Percentiles rank a stretch among this genome's conserved stretches.
These are phyloP conservation scores for Candolleomyces efflorescens DNA, from an alignment of 768 basidiomycete species.

Conservation along the genomic window DNA sequence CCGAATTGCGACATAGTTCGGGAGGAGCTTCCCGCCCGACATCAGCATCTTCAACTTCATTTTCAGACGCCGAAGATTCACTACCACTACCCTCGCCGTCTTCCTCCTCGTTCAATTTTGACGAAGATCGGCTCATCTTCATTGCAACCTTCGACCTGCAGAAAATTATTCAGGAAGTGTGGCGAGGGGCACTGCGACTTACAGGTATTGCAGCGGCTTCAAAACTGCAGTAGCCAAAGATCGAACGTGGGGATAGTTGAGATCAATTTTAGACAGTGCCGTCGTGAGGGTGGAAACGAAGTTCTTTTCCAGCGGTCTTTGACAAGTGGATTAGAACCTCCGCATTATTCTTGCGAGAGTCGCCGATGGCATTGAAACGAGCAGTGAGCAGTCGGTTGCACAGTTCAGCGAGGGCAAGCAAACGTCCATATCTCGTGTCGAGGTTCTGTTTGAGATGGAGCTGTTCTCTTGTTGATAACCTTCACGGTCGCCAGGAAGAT, in stretches of 20 bases:
- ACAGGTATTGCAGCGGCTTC: constrained; percentile 88
- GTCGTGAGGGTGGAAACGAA: constrained; percentile 87
- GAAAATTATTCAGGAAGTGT: constrained; percentile 3
- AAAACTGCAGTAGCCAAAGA: constrained; percentile 81
- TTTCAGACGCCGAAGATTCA: constrained; percentile 32
- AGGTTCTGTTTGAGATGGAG: no score
- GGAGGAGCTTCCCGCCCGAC: constrained; percentile 76
- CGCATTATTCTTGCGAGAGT: constrained; percentile 46
- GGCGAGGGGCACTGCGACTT: constrained; percentile 24
- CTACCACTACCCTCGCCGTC: constrained; percentile 31
- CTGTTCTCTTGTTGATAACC: no score
- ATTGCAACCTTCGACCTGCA: constrained; percentile 94
- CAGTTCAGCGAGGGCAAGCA: constrained; percentile 83
- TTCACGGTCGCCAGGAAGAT: constrained; percentile 33
- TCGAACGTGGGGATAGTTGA: constrained; percentile 92
- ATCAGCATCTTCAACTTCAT: constrained; percentile 57
- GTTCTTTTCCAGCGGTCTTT: constrained; percentile 95
- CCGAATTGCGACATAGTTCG: constrained; percentile 93
- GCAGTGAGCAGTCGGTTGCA: constrained; percentile 85
- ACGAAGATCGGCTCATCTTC: constrained; percentile 86
- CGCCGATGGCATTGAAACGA: constrained; percentile 55
- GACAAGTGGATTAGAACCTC: constrained; percentile 90
- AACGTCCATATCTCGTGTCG: constrained; percentile 80
- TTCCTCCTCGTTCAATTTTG: constrained; percentile 54
- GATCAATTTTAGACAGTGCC: constrained; percentile 87